phyloP scores from a whole-genome alignment of 257 asterid genomes.

The Primulina tabacum region DNA sequence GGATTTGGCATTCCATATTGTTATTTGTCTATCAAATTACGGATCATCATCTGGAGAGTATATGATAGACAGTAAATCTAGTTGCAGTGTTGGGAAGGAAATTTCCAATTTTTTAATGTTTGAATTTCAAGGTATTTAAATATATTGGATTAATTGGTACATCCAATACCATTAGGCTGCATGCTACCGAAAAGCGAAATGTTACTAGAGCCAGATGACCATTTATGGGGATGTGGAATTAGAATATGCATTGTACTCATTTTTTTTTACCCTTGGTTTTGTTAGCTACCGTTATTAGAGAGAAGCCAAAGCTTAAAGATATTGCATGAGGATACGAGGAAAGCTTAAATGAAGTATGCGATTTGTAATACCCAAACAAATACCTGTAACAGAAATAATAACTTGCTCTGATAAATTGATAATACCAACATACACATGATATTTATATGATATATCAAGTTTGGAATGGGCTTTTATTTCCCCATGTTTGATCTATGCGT shows the following conservation, averaged over 20 bases:
- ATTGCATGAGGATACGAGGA: background rate
- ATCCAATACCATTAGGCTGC: slow-evolving; percentile 4
- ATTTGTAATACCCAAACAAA: slow-evolving; percentile 1
- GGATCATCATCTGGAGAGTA: slow-evolving; percentile 2
- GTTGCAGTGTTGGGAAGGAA: slow-evolving; percentile 15
- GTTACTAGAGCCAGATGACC: slow-evolving; percentile 1
- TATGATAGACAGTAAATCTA: background rate
- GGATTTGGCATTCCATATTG: slow-evolving; percentile 4
- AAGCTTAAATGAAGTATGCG: background rate
- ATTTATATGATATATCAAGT: background rate
- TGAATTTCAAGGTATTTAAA: slow-evolving; percentile 4
- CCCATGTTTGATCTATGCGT: slow-evolving; percentile 4
- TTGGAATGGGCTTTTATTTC: background rate
- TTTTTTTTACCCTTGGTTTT: background rate
- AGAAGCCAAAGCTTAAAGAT: background rate
- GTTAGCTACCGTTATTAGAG: background rate
- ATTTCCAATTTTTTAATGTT: slow-evolving; percentile 7
- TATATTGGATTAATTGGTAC: background rate
- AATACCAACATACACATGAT: background rate
- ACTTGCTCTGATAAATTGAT: background rate
- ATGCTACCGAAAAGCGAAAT: background rate
- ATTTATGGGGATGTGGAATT: slow-evolving; percentile 11
- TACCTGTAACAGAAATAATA: background rate
- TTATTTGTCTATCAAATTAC: background rate
- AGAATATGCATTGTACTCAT: background rate